phyloP scores from a whole-genome alignment of 2,329 filamentous ascomycete genomes.

The Ampelomyces quisqualis region DNA sequence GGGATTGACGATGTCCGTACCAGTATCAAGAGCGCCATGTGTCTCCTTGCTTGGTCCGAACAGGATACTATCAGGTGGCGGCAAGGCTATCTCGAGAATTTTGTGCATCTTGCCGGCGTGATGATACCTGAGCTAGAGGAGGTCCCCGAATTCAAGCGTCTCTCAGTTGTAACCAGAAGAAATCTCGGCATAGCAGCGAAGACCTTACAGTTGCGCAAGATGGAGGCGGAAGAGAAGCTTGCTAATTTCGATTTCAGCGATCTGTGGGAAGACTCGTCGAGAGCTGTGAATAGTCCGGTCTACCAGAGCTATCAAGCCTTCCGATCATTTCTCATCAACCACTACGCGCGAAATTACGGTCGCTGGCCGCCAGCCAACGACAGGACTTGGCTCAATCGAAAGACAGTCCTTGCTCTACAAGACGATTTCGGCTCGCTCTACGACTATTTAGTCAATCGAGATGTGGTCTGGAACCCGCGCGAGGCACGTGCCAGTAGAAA shows the following conservation, averaged over 20 bases:
- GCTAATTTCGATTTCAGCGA: conserved; percentile 61
- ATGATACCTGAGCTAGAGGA: conserved; percentile 47
- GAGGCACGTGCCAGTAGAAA: conserved; percentile 63
- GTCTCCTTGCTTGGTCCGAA: conserved; percentile 67
- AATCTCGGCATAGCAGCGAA: conserved; percentile 63
- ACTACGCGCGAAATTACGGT: conserved; percentile 60
- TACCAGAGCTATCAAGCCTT: conserved; percentile 60
- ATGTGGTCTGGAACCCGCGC: conserved; percentile 64
- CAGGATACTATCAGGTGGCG: conserved; percentile 62
- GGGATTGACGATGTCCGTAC: conserved; percentile 66
- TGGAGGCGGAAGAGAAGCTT: conserved; percentile 64
- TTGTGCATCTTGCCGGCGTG: conserved; percentile 67
- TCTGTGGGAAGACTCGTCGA: conserved; percentile 54
- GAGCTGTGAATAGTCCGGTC: conserved; percentile 46
- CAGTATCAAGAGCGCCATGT: conserved; percentile 60
- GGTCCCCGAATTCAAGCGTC: conserved; percentile 57
- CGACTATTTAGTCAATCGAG: conserved; percentile 68
- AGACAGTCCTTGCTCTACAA: conserved; percentile 59
- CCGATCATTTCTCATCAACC: conserved; percentile 59
- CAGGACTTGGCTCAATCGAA: conserved; percentile 60
- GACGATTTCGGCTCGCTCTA: conserved; percentile 68
- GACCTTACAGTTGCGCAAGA: conserved; percentile 62
- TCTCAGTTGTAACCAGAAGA: conserved; percentile 63
- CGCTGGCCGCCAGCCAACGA: conserved; percentile 60
- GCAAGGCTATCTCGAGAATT: conserved; percentile 67